Evolutionary conservation across 2,329 filamentous ascomycete genomes (phyloP), one percentile per base, ranked within the genome.

Genomic region (Phyllosticta ampelicida): DNA sequence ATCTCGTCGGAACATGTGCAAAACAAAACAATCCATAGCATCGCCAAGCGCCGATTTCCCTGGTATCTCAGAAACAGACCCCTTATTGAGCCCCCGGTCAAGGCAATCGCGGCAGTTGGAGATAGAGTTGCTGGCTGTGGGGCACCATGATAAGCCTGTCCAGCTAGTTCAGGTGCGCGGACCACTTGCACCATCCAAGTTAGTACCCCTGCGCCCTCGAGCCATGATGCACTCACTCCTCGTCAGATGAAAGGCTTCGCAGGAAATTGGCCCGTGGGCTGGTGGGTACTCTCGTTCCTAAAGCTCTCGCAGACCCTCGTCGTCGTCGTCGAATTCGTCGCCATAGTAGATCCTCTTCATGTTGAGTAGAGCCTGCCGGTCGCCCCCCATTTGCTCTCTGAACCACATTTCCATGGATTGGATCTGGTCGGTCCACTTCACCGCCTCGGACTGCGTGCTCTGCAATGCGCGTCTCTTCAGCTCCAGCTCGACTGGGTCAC

Each of bases 251-350:
- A 26, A 26, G 23, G 23, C 23, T 26, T 26, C 23, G 36, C 36
- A 44, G 36, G 36, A 18, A 44, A 44, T n/a, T 44, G 36, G n/a
- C 13, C 16, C 36, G 36, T 16, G 6, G 3, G 16, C 36, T 44
- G 16, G 36, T 44, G 36, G 36, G 16, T 44, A 44, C 36, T n/a
- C 21, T 23, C 49, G 49, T 19, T 6, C 49, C 64, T 61, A 70
- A 10, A 71, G 62, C 63, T 72, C 79, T 23, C 70, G 70, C 61
- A 82, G 68, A 8, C 77, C 76, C 52, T 75, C 74, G 48, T 77
- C 79, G 58, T 84, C 80, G 58, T 78, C 69, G 56, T 75, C 77
- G 64, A 76, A 82, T 63, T 83, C 79, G 20, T 76, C 75, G 9
- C 76, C 78, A 62, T 83, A 84, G 53, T 73, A 74, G 51, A 73